A percentile compares a stretch with the other conserved stretches of the same genome.
These are phyloP conservation scores for Emmonsiellopsis sp. DNA, from an alignment of 2,329 filamentous ascomycete genomes.

Conservation along the genomic window DNA sequence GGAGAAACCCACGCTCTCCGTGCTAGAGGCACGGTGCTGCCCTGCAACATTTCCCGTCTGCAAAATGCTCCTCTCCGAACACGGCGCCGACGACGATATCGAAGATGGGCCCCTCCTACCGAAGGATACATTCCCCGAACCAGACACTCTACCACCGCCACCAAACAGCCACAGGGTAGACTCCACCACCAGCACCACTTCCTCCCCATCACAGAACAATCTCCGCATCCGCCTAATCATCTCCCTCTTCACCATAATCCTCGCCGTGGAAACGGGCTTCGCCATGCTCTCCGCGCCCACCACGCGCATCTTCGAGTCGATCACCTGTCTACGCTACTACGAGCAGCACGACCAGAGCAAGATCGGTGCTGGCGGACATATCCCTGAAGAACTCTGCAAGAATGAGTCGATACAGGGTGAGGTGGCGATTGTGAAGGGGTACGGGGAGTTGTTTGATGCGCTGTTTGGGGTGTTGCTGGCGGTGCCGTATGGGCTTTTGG, in stretches of 20 bases:
- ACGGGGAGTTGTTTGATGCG: slow-evolving; percentile 40
- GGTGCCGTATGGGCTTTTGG: slow-evolving; percentile 40
- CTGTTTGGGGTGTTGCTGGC: slow-evolving; percentile 35
- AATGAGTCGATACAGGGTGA: slow-evolving; percentile 37
- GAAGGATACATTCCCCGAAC: slow-evolving; percentile 3
- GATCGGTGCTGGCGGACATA: slow-evolving; percentile 31
- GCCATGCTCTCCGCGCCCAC: slow-evolving; percentile 36
- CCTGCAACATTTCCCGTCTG: background rate
- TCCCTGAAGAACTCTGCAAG: slow-evolving; percentile 40
- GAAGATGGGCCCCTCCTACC: slow-evolving; percentile 22
- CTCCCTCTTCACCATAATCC: slow-evolving; percentile 32
- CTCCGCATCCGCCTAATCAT: slow-evolving; percentile 29
- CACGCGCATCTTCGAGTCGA: slow-evolving; percentile 41
- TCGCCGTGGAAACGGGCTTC: slow-evolving; percentile 36
- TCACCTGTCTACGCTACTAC: slow-evolving; percentile 38
- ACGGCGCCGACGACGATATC: slow-evolving; percentile 15
- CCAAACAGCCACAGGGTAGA: background rate
- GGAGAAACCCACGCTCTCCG: too few relatives aligned
- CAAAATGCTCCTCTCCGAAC: background rate
- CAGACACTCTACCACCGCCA: background rate
- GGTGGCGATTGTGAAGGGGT: slow-evolving; percentile 42
- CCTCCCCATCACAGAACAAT: slow-evolving; percentile 10
- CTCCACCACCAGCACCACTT: slow-evolving; percentile 7
- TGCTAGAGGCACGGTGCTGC: background rate
- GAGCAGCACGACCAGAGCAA: slow-evolving; percentile 29